Percentiles rank a stretch among this genome's conserved stretches.
phyloP scores from a whole-genome alignment of 805 yeast species.

The Saturnispora ahearnii region DNA sequence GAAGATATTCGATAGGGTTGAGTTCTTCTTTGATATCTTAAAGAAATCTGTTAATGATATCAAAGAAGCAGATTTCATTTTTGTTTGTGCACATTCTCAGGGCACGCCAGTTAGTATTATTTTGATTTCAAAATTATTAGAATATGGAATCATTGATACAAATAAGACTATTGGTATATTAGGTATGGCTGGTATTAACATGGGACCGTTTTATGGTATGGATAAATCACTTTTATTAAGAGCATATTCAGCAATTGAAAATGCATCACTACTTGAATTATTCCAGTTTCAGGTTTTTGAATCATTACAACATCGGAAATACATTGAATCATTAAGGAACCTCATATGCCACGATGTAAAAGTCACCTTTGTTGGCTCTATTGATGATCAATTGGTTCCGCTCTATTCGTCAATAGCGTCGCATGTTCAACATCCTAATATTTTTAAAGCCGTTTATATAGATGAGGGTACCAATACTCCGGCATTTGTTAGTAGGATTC shows the following conservation, averaged over 20 bases:
- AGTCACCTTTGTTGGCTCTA: slow-evolving; percentile 74
- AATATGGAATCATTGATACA: slow-evolving; percentile 40
- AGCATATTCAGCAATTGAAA: slow-evolving; percentile 86
- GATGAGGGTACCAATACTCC: slow-evolving; percentile 79
- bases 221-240: slow-evolving; percentile 77
- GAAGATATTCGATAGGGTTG: slow-evolving; percentile 76
- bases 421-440: slow-evolving; percentile 81
- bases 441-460: slow-evolving; percentile 80
- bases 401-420: slow-evolving; percentile 78
- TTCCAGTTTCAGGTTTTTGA: slow-evolving; percentile 80
- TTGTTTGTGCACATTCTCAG: slow-evolving; percentile 90
- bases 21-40: slow-evolving; percentile 64
- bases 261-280: slow-evolving; percentile 74
- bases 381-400: slow-evolving; percentile 92
- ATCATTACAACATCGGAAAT: slow-evolving; percentile 62
- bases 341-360: slow-evolving; percentile 66
- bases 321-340: slow-evolving; percentile 55
- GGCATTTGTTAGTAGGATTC: slow-evolving; percentile 63
- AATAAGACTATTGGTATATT: slow-evolving; percentile 55
- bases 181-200: slow-evolving; percentile 93
- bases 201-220: slow-evolving; percentile 88
- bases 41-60: slow-evolving; percentile 48
- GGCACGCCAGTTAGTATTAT: slow-evolving; percentile 90
- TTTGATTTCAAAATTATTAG: slow-evolving; percentile 63
- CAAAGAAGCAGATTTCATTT: slow-evolving; percentile 66